Evolutionary conservation across 768 basidiomycete genomes (phyloP).

Genomic region (Tricholoma sp.): DNA sequence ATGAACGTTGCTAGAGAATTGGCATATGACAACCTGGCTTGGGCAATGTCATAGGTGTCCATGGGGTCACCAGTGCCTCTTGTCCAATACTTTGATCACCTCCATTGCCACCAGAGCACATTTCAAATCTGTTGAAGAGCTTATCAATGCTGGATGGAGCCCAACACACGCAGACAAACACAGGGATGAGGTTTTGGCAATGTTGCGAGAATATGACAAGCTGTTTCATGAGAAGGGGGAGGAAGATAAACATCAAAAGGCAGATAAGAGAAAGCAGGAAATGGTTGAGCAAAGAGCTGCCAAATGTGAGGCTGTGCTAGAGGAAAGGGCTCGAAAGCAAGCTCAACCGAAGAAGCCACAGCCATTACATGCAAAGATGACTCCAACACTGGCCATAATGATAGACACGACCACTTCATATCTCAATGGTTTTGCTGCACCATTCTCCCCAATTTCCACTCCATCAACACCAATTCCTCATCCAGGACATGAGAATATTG

Average conservation of each 20-base stretch:
- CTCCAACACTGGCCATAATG: not conserved
- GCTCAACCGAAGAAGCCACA: not conserved
- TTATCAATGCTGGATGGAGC: not conserved
- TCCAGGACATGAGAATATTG: not conserved
- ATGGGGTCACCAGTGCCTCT: not conserved
- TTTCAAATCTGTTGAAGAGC: not conserved
- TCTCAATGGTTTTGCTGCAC: not conserved
- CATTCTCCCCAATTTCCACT: not conserved
- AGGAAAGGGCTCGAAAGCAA: not conserved
- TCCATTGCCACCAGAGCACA: not conserved
- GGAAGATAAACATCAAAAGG: not conserved
- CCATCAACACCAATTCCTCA: not conserved
- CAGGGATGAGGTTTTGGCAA: not conserved
- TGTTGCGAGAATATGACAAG: not conserved
- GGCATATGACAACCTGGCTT: not conserved
- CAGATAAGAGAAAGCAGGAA: not conserved
- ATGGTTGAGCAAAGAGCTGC: not conserved
- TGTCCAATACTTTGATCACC: not conserved
- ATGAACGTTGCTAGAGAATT: not conserved
- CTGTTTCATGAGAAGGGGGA: not conserved
- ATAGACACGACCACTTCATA: too few relatives aligned
- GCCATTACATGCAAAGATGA: not conserved
- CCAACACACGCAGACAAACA: not conserved
- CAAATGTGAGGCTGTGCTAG: not conserved
- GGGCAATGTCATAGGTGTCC: not conserved